phyloP scores from a whole-genome alignment of 139 green algal genomes.

The Closterium sp. region DNA sequence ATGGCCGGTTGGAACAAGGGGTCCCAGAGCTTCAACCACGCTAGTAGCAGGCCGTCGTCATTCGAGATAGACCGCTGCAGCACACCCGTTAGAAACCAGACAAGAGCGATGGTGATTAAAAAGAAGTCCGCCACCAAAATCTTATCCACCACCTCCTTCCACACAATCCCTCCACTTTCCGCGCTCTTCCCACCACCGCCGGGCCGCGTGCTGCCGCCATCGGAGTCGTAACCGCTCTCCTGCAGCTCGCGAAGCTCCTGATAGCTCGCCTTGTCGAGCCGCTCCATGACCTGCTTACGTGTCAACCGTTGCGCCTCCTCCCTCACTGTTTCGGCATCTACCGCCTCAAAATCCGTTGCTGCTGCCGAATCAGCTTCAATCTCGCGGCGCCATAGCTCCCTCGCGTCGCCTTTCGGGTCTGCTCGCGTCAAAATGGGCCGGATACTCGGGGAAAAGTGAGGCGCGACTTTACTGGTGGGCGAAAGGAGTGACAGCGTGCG shows the following conservation, averaged over 20 bases:
- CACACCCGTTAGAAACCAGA: slow-evolving; percentile 30
- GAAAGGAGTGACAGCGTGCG: neutral
- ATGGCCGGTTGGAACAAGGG: slow-evolving; percentile 39
- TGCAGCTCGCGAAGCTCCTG: neutral
- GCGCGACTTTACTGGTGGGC: neutral
- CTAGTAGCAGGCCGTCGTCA: slow-evolving; percentile 12
- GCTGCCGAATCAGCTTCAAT: neutral
- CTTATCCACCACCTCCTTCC: slow-evolving; percentile 32
- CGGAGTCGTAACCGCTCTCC: neutral
- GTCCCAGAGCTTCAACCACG: slow-evolving; percentile 34
- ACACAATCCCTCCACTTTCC: neutral
- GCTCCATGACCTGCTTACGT: neutral
- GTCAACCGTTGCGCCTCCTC: neutral
- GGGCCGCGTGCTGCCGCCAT: neutral
- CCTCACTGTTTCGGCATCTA: neutral
- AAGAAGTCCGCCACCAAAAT: slow-evolving; percentile 46
- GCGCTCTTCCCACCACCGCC: neutral
- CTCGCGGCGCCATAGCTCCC: neutral
- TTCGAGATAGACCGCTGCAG: neutral
- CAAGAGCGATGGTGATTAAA: slow-evolving; percentile 17
- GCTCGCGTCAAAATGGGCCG: neutral
- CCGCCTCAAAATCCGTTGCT: neutral
- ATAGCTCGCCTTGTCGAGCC: neutral
- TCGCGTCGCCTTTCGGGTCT: neutral
- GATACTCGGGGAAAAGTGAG: neutral